These are phyloP conservation scores for Mycena galericulata DNA, from an alignment of 768 basidiomycete genomes.

Conservation along the genomic window DNA sequence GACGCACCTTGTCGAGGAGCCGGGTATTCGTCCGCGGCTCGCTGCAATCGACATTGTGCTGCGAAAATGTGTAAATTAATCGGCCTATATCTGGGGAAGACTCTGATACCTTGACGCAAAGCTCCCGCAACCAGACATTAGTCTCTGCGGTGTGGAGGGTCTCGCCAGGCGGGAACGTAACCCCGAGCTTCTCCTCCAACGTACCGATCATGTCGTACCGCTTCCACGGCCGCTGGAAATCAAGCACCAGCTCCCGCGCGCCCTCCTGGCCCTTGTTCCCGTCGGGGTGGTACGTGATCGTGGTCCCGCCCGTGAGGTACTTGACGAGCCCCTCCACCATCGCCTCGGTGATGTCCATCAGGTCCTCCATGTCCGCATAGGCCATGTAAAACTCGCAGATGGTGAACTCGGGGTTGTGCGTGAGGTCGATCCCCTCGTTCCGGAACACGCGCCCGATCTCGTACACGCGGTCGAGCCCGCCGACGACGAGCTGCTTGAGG, in stretches of 20 bases:
- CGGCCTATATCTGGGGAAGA: neutral
- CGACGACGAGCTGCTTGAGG: slow-evolving; percentile 97
- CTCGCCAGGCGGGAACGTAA: slow-evolving; percentile 94
- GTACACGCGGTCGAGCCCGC: slow-evolving; percentile 97
- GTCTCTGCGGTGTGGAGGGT: slow-evolving; percentile 89
- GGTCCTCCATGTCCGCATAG: slow-evolving; percentile 98
- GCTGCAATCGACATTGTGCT: slow-evolving; percentile 97
- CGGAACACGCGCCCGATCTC: slow-evolving; percentile 99
- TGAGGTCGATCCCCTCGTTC: slow-evolving; percentile 98
- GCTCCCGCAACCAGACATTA: slow-evolving; percentile 87
- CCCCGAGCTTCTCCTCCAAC: slow-evolving; percentile 91
- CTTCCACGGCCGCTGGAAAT: slow-evolving; percentile 98
- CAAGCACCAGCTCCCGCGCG: slow-evolving; percentile 74
- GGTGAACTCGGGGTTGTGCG: slow-evolving; percentile 99
- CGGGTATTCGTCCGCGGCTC: slow-evolving; percentile 97
- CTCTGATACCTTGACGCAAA: slow-evolving; percentile 81
- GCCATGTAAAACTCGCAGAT: slow-evolving; percentile 99
- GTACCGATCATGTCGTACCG: slow-evolving; percentile 98
- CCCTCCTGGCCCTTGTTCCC: slow-evolving; percentile 84
- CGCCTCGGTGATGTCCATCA: slow-evolving; percentile 97
- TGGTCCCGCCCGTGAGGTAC: slow-evolving; percentile 84
- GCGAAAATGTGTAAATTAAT: neutral
- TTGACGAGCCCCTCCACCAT: slow-evolving; percentile 93
- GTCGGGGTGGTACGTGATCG: slow-evolving; percentile 90
- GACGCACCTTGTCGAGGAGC: slow-evolving; percentile 88